A percentile compares a stretch with the other conserved stretches of the same genome.
Evolutionary conservation across 1,284 basidiomycete genomes (phyloP).

Genomic region (Sphagnurus paluster): DNA sequence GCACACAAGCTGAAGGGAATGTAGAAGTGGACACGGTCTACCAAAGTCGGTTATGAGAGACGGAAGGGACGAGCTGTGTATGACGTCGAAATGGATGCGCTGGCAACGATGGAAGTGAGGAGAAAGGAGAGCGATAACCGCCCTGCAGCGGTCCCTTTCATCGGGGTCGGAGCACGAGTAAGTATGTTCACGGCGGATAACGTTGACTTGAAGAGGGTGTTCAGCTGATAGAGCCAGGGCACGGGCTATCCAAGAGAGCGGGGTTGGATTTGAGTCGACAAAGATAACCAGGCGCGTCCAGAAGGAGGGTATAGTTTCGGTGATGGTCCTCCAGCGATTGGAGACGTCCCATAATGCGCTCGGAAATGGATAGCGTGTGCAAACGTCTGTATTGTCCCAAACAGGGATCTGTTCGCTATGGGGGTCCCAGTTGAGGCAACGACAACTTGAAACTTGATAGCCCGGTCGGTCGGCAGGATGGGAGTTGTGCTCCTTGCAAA

Average conservation of each 20-base stretch:
- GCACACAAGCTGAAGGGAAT: neutral
- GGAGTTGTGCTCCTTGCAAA: no score
- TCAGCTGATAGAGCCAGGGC: neutral
- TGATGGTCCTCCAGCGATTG: no score
- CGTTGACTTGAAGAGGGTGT: neutral
- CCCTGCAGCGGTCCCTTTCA: slow-evolving; percentile 1
- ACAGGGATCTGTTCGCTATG: no score
- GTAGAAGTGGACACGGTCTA: neutral
- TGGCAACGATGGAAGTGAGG: slow-evolving; percentile 6
- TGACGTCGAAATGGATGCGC: neutral
- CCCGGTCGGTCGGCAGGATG: no score
- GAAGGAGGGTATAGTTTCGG: neutral
- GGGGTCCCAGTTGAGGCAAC: no score
- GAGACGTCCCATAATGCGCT: no score
- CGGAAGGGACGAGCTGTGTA: slow-evolving; percentile 5
- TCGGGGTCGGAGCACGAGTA: neutral
- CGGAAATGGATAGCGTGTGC: no score
- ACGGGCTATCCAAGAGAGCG: neutral
- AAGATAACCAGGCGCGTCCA: slow-evolving; percentile 7
- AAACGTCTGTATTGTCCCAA: no score
- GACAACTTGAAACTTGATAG: no score
- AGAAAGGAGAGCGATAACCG: slow-evolving; percentile 1
- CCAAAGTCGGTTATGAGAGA: slow-evolving; percentile 1
- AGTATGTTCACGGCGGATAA: neutral
- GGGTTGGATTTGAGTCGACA: neutral